phyloP scores from a whole-genome alignment of 352 stramenopile genomes.

The Phytophthora citricola region DNA sequence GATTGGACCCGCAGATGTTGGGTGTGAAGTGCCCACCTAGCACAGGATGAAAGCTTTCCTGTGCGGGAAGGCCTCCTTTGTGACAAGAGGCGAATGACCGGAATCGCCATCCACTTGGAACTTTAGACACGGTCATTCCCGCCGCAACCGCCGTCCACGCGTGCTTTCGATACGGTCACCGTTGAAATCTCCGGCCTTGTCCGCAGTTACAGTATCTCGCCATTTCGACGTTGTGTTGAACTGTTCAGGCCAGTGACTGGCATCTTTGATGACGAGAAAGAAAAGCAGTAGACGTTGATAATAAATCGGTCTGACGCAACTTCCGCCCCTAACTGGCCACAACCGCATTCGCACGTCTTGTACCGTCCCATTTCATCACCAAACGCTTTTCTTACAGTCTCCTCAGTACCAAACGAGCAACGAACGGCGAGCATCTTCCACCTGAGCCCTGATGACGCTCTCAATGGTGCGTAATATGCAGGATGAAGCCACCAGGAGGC shows the following conservation, averaged over 20 bases:
- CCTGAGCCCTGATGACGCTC: constrained; percentile 5
- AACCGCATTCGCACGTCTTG: background rate
- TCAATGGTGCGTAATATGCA: constrained; percentile 19
- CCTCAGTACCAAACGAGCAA: constrained; percentile 12
- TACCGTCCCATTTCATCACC: constrained; percentile 16
- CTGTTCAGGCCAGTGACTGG: background rate
- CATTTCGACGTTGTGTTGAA: background rate
- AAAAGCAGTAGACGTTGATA: constrained; percentile 1
- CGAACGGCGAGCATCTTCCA: constrained; percentile 2
- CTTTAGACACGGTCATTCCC: too few species aligned
- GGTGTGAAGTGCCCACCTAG: too few species aligned
- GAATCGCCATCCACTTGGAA: background rate
- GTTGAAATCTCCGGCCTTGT: background rate
- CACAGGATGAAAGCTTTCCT: too few species aligned
- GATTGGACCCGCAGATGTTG: too few species aligned
- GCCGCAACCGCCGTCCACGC: background rate
- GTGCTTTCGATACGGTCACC: constrained; percentile 1
- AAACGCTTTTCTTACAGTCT: constrained; percentile 1
- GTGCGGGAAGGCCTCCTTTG: too few species aligned
- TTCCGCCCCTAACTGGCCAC: constrained; percentile 1
- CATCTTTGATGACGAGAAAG: background rate
- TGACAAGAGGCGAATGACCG: background rate
- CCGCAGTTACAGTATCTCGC: background rate
- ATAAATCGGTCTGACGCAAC: background rate
- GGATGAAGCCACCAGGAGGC: constrained; percentile 13